phyloP scores from a whole-genome alignment of 2,329 filamentous ascomycete genomes.

The Balansia obtecta region DNA sequence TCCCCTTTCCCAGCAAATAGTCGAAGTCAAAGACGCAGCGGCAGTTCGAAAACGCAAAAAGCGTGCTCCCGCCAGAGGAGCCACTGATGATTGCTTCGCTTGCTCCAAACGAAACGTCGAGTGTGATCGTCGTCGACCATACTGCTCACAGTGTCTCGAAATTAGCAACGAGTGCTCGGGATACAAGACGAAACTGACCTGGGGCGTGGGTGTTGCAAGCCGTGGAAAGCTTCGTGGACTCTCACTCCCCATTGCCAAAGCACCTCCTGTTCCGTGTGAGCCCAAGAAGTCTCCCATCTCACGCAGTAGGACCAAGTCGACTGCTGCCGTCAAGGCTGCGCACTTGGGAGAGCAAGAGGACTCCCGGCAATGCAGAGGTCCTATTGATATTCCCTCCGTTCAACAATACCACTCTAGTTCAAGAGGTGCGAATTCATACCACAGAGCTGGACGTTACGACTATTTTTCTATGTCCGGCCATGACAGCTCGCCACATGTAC shows the following conservation, averaged over 20 bases:
- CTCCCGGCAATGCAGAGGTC: slow-evolving; percentile 17
- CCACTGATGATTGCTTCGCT: slow-evolving; percentile 88
- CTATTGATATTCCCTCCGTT: slow-evolving; percentile 24
- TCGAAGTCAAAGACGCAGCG: slow-evolving; percentile 36
- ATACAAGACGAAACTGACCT: slow-evolving; percentile 93
- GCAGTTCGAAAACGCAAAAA: slow-evolving; percentile 62
- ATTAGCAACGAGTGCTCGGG: slow-evolving; percentile 86
- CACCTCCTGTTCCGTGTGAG: slow-evolving; percentile 39
- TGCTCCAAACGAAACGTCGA: slow-evolving; percentile 74
- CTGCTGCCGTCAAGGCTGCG: slow-evolving; percentile 18
- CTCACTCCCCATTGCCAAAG: slow-evolving; percentile 57
- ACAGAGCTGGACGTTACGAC: slow-evolving; percentile 26
- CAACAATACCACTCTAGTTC: slow-evolving; percentile 21
- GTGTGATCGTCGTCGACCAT: slow-evolving; percentile 85
- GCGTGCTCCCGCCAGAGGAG: slow-evolving; percentile 77
- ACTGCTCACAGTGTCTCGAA: slow-evolving; percentile 90
- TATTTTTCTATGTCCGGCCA: slow-evolving; percentile 39
- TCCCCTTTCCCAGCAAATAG: slow-evolving; percentile 29
- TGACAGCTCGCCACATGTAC: slow-evolving; percentile 27
- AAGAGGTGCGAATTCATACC: slow-evolving; percentile 30
- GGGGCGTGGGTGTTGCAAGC: slow-evolving; percentile 91
- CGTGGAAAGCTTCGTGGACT: slow-evolving; percentile 87
- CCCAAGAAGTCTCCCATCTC: slow-evolving; percentile 33
- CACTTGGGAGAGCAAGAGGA: slow-evolving; percentile 22
- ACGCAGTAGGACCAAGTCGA: slow-evolving; percentile 34